These are phyloP conservation scores for Mycena alexandri DNA, from an alignment of 768 basidiomycete species.

Conservation along the genomic window DNA sequence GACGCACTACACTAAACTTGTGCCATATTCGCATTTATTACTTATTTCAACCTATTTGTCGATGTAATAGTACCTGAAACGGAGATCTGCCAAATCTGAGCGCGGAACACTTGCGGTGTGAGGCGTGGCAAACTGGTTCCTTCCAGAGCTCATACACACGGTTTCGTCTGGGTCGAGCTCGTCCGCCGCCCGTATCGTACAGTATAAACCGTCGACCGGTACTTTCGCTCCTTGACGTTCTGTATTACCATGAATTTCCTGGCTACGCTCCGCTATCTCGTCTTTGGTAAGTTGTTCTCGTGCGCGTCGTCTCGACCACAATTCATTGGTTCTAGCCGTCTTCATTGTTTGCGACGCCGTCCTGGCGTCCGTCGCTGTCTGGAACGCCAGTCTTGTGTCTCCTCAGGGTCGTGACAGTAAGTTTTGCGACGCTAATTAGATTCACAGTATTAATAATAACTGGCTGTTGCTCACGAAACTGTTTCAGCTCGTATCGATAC, in stretches of 20 bases:
- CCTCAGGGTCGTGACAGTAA: slow-evolving; percentile 53
- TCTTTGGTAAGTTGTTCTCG: slow-evolving; percentile 66
- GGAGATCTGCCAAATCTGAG: slow-evolving; percentile 11
- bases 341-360: slow-evolving; percentile 77
- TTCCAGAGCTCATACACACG: slow-evolving; percentile 27
- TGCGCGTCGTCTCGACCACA: slow-evolving; percentile 3
- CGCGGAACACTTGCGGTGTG: slow-evolving; percentile 18
- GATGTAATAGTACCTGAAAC: slow-evolving; percentile 13
- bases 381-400: slow-evolving; percentile 71
- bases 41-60: slow-evolving; percentile 25
- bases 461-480: slow-evolving; percentile 11
- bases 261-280: slow-evolving; percentile 66
- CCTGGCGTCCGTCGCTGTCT: slow-evolving; percentile 73
- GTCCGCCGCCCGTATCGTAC: slow-evolving; percentile 28
- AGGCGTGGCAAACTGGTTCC: slow-evolving; percentile 32
- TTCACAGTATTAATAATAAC: too few species aligned
- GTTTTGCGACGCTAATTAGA: slow-evolving; percentile 38
- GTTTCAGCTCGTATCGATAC: slow-evolving; percentile 62
- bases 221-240: slow-evolving; percentile 39
- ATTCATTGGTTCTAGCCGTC: slow-evolving; percentile 54
- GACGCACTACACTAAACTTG: slow-evolving; percentile 15
- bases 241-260: slow-evolving; percentile 58
- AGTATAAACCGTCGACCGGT: slow-evolving; percentile 49
- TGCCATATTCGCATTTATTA: slow-evolving; percentile 18
- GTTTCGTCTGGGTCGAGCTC: slow-evolving; percentile 30